Evolutionary conservation across 257 asterid genomes (phyloP).

Genomic region (Craterostigma plantagineum): DNA sequence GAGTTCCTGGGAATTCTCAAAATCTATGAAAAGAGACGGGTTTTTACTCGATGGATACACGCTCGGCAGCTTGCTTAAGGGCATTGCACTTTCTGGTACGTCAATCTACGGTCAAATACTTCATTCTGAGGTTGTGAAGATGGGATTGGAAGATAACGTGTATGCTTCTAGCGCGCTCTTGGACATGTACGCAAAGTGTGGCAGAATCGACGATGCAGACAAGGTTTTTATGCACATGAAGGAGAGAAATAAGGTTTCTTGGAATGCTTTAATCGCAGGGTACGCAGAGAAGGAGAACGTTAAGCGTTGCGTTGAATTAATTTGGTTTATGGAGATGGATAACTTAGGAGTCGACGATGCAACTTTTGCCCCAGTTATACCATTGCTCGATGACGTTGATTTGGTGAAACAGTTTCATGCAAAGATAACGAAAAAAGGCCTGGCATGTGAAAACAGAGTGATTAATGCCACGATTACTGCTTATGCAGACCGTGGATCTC

Average conservation of each 20-base stretch:
- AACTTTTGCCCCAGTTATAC: conserved; percentile 57
- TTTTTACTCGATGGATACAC: conserved; percentile 42
- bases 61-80: conserved; percentile 67
- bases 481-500: conserved; percentile 47
- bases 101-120: conserved; percentile 35
- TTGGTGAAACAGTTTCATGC: conserved; percentile 53
- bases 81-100: conserved; percentile 25
- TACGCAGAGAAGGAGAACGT: conserved; percentile 36
- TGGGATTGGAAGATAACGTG: conserved; percentile 43
- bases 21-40: conserved; percentile 39
- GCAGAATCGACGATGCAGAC: conserved; percentile 38
- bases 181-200: conserved; percentile 64
- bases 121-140: conserved; percentile 55
- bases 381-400: conserved; percentile 33
- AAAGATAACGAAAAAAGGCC: conserved; percentile 44
- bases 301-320: conserved; percentile 24
- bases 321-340: conserved; percentile 41
- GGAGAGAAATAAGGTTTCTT: conserved; percentile 52
- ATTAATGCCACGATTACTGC: conserved; percentile 55
- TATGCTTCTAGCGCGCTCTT: conserved; percentile 61
- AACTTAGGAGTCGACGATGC: conserved; percentile 49
- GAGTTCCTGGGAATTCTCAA: conserved; percentile 37
- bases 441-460: conserved; percentile 38
- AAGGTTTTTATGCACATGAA: conserved; percentile 39
- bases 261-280: conserved; percentile 80